These are phyloP conservation scores for Picochlorum sp. DNA, from an alignment of 139 green algal genomes.

Conservation along the genomic window DNA sequence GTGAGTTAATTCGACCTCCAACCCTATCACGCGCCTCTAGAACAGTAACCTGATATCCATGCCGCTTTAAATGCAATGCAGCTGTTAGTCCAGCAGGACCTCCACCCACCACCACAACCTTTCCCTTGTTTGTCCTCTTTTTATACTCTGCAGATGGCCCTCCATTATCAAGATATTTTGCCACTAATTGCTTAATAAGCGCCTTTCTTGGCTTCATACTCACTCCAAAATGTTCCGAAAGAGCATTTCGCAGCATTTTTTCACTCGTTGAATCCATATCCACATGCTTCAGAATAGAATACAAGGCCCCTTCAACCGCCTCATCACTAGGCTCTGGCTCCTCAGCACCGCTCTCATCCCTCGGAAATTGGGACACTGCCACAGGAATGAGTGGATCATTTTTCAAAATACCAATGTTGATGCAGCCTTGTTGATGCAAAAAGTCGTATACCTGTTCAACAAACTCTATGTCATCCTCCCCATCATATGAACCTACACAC, in stretches of 20 bases:
- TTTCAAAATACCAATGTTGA: constrained; percentile 58
- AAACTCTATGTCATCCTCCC: not conserved
- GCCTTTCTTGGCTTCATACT: constrained; percentile 34
- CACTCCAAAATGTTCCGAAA: constrained; percentile 34
- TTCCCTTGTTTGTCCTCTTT: constrained; percentile 12
- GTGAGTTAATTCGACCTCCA: constrained; percentile 72
- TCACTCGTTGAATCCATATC: constrained; percentile 46
- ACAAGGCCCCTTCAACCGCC: constrained; percentile 22
- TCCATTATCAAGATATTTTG: constrained; percentile 8
- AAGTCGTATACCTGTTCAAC: constrained; percentile 40
- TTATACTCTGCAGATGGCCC: constrained; percentile 7
- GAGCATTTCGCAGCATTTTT: constrained; percentile 50
- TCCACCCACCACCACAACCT: constrained; percentile 68
- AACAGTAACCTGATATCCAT: constrained; percentile 54
- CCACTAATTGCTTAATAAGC: constrained; percentile 32
- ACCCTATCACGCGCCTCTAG: constrained; percentile 72
- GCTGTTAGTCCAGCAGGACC: constrained; percentile 69
- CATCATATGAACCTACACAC: constrained; percentile 24
- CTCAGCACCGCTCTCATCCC: not conserved
- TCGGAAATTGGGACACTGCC: not conserved
- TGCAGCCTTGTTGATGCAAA: constrained; percentile 50
- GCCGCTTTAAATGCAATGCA: constrained; percentile 54
- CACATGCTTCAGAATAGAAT: constrained; percentile 8
- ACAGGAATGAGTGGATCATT: constrained; percentile 21
- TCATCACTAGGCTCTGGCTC: constrained; percentile 21